These are phyloP conservation scores for Fusarium praegraminearum DNA, from an alignment of 2,329 filamentous ascomycete genomes.

Conservation along the genomic window DNA sequence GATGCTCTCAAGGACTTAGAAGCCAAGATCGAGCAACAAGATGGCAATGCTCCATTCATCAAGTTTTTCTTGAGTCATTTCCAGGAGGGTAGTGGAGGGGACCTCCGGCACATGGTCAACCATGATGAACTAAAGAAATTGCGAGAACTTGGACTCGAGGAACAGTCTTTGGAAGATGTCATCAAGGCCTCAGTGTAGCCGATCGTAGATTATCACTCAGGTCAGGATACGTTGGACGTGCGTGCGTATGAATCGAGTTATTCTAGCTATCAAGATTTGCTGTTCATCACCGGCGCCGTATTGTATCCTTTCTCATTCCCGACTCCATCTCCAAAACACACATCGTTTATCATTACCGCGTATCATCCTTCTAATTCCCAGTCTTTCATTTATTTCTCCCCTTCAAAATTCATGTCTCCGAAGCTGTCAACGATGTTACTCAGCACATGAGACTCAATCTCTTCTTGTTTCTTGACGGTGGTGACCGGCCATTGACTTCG, in stretches of 20 bases:
- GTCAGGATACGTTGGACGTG: not conserved
- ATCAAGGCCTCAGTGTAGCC: not conserved
- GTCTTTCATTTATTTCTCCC: not conserved
- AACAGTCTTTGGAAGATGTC: constrained; percentile 5
- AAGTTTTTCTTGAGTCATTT: constrained; percentile 36
- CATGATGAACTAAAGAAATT: constrained; percentile 1
- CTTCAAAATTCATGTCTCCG: constrained; percentile 14
- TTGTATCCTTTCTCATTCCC: no score
- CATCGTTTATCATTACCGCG: not conserved
- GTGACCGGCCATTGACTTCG: constrained; percentile 51
- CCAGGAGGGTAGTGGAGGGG: not conserved
- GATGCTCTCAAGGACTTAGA: constrained; percentile 12
- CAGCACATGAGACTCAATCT: constrained; percentile 42
- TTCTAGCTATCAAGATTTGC: not conserved
- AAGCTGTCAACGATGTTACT: constrained; percentile 43
- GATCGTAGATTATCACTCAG: not conserved
- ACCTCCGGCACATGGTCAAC: constrained; percentile 24
- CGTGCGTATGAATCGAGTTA: no score
- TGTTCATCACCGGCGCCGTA: fast-evolving
- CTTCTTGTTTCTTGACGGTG: constrained; percentile 46
- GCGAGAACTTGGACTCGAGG: constrained; percentile 3
- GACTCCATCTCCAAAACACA: fast-evolving
- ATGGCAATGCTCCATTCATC: not conserved
- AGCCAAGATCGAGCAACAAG: constrained; percentile 4
- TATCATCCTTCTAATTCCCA: fast-evolving